These are phyloP conservation scores for Handroanthus guayacan DNA, from an alignment of 257 asterid species.

Conservation along the genomic window DNA sequence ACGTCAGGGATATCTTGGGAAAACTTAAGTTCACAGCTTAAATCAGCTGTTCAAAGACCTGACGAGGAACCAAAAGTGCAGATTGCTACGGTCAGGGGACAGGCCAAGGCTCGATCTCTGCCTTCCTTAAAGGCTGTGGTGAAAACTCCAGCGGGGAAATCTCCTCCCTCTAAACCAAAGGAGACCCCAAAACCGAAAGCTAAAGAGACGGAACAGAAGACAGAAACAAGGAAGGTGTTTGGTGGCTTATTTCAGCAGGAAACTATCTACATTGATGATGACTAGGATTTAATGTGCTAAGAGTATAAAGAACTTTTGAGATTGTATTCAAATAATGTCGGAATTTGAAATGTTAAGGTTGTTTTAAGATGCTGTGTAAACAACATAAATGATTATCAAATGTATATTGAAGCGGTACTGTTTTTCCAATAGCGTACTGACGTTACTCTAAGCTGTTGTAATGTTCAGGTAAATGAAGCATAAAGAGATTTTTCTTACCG, in stretches of 20 bases:
- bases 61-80: slow-evolving; percentile 64
- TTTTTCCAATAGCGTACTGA: slow-evolving; percentile 18
- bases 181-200: slow-evolving; percentile 51
- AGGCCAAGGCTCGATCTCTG: slow-evolving; percentile 79
- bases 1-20: slow-evolving; percentile 63
- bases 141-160: slow-evolving; percentile 46
- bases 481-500: slow-evolving; percentile 20
- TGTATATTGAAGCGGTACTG: slow-evolving; percentile 28
- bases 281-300: slow-evolving; percentile 40
- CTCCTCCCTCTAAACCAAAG: slow-evolving; percentile 48
- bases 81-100: slow-evolving; percentile 86
- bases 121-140: slow-evolving; percentile 76
- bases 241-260: slow-evolving; percentile 94
- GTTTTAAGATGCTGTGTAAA: not conserved
- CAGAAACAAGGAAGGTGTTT: slow-evolving; percentile 76
- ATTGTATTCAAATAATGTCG: slow-evolving; percentile 26
- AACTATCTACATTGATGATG: slow-evolving; percentile 92
- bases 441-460: slow-evolving; percentile 34
- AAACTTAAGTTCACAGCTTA: slow-evolving; percentile 59
- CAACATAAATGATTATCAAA: slow-evolving; percentile 23
- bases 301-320: slow-evolving; percentile 27
- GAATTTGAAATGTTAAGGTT: not conserved
- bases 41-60: slow-evolving; percentile 53
- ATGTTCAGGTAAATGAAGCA: slow-evolving; percentile 38
- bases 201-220: slow-evolving; percentile 55